Conservation (phyloP, 2,329 filamentous ascomycete species). For the Apiospora koreana region DNA sequence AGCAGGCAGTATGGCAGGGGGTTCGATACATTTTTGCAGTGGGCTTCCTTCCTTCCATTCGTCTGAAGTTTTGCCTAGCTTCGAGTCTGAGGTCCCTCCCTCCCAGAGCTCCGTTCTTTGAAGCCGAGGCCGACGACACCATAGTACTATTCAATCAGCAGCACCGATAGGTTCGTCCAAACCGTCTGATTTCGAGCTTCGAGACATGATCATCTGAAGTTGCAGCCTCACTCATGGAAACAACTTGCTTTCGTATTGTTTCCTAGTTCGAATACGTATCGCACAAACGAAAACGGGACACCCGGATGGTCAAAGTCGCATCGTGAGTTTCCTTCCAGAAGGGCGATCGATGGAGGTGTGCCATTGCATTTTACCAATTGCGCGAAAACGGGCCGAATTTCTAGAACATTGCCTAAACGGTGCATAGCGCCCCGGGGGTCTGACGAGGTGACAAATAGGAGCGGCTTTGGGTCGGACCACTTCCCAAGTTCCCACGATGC, state of each 20-base stretch:
- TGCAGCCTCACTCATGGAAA: background rate
- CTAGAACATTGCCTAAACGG: constrained; percentile 11
- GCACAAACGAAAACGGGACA: background rate
- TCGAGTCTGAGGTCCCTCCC: too few relatives aligned
- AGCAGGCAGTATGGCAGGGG: background rate
- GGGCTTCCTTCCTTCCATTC: background rate
- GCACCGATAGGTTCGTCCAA: background rate
- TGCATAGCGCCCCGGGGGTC: background rate
- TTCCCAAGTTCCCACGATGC: background rate
- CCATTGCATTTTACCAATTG: background rate
- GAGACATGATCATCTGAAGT: background rate
- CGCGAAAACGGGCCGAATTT: constrained; percentile 10
- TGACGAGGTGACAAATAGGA: background rate
- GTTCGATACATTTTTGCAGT: background rate
- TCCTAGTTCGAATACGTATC: background rate
- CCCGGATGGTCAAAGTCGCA: background rate
- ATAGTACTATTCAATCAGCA: background rate
- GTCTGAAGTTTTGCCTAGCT: background rate
- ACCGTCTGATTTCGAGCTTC: background rate
- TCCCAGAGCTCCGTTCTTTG: too few relatives aligned
- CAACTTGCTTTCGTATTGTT: background rate
- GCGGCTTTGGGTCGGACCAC: background rate
- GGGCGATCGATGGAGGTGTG: background rate
- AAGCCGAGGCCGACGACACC: background rate
- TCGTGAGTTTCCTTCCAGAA: background rate